phyloP scores from a whole-genome alignment of 2,329 filamentous ascomycete genomes.

The Huntiella abstrusa region DNA sequence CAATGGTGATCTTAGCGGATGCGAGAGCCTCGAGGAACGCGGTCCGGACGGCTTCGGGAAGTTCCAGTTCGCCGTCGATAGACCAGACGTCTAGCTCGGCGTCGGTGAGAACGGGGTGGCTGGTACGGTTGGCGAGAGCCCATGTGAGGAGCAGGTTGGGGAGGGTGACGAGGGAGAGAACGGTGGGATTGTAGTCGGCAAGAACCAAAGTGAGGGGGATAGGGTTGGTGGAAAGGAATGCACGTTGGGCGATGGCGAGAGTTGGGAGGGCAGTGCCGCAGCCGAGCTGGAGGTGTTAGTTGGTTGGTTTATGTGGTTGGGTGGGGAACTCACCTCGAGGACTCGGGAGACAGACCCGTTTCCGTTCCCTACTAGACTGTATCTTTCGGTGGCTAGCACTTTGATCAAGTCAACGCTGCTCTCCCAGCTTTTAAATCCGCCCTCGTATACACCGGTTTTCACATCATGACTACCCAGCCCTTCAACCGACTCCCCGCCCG shows the following conservation, averaged over 20 bases:
- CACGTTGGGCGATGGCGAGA: constrained; percentile 50
- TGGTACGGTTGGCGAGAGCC: constrained; percentile 30
- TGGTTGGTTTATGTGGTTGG: not conserved
- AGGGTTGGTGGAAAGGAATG: constrained; percentile 14
- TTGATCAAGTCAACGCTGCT: constrained; percentile 65
- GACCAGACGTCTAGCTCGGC: constrained; percentile 23
- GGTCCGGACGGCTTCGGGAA: constrained; percentile 36
- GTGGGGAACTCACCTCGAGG: constrained; percentile 30
- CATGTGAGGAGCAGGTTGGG: constrained; percentile 61
- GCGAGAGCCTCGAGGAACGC: constrained; percentile 39
- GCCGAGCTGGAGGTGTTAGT: constrained; percentile 37
- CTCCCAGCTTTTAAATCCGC: constrained; percentile 81
- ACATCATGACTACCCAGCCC: constrained; percentile 53
- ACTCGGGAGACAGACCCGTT: constrained; percentile 22
- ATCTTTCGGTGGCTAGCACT: constrained; percentile 31
- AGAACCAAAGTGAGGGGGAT: constrained; percentile 39
- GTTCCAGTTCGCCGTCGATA: constrained; percentile 41
- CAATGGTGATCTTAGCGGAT: constrained; percentile 33
- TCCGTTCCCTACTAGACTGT: constrained; percentile 17
- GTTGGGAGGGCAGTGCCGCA: constrained; percentile 62
- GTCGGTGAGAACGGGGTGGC: constrained; percentile 24
- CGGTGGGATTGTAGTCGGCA: constrained; percentile 64
- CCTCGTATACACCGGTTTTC: constrained; percentile 66
- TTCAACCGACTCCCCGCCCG: constrained; percentile 16
- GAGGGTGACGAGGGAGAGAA: constrained; percentile 59